Conservation (phyloP, 495 filamentous ascomycete genomes). For the Lichina pygmaea region DNA sequence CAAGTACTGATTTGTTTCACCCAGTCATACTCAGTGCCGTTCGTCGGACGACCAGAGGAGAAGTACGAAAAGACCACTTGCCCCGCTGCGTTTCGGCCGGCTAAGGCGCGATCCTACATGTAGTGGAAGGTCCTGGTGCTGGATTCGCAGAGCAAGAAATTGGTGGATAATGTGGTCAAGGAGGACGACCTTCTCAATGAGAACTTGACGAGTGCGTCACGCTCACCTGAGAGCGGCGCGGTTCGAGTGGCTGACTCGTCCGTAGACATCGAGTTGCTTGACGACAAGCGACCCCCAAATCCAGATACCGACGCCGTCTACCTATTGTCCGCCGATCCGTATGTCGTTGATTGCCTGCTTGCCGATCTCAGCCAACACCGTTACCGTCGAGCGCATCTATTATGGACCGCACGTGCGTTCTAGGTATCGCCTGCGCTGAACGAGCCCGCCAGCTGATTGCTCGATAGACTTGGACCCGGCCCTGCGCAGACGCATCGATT, state of each 20-base stretch:
- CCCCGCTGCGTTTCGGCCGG: not conserved
- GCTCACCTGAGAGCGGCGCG: not conserved
- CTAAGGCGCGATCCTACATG: not conserved
- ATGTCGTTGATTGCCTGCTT: conserved; percentile 80
- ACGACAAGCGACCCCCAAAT: conserved; percentile 53
- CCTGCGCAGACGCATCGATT: conserved; percentile 26
- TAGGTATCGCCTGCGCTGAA: not conserved
- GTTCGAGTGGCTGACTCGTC: conserved; percentile 9
- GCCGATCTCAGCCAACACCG: conserved; percentile 64
- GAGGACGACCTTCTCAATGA: conserved; percentile 89
- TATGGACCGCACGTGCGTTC: conserved; percentile 60
- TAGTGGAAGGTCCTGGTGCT: conserved; percentile 93
- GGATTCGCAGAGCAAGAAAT: conserved; percentile 49
- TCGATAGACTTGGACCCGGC: conserved; percentile 23
- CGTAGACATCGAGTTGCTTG: conserved; percentile 75
- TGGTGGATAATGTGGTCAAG: conserved; percentile 68
- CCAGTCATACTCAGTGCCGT: conserved; percentile 33
- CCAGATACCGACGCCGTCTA: conserved; percentile 83
- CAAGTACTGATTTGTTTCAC: too few species aligned
- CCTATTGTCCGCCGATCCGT: conserved; percentile 53
- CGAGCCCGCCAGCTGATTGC: not conserved
- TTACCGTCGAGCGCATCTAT: conserved; percentile 45
- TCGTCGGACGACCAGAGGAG: conserved; percentile 26
- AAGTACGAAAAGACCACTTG: conserved; percentile 17
- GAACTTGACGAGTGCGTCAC: conserved; percentile 61